phyloP scores from a whole-genome alignment of 2,329 filamentous ascomycete species.

The Stachybotrys chartarum region DNA sequence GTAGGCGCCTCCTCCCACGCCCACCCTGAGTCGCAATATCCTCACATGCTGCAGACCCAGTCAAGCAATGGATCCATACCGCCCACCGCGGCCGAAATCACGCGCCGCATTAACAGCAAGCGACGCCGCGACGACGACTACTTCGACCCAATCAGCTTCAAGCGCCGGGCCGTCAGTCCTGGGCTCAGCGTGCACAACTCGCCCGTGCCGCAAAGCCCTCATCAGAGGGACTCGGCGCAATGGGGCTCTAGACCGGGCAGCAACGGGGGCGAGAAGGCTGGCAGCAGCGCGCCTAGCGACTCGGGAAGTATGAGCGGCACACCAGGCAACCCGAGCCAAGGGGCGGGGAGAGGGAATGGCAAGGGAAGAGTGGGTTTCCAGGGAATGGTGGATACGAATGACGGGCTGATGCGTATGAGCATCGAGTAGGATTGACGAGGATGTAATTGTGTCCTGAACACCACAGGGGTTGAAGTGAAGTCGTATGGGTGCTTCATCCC shows the following conservation, averaged over 20 bases:
- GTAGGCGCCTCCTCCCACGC: constrained; percentile 8
- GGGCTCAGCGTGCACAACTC: constrained; percentile 88
- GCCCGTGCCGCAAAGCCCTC: constrained; percentile 77
- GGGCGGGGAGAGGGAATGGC: constrained; percentile 39
- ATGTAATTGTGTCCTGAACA: neutral
- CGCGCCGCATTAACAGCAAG: constrained; percentile 71
- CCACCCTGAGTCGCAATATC: constrained; percentile 5
- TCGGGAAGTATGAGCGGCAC: constrained; percentile 31
- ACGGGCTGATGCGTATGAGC: constrained; percentile 94
- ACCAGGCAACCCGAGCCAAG: constrained; percentile 9
- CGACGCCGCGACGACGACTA: constrained; percentile 79
- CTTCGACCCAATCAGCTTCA: constrained; percentile 81
- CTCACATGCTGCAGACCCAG: constrained; percentile 22
- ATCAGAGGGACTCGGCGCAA: constrained; percentile 61
- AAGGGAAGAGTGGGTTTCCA: constrained; percentile 70
- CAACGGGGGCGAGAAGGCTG: constrained; percentile 45
- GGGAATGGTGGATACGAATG: constrained; percentile 93
- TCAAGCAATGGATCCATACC: constrained; percentile 30
- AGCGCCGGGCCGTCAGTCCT: constrained; percentile 84
- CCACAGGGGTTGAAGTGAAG: neutral
- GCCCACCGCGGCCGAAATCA: constrained; percentile 66
- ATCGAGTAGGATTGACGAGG: constrained; percentile 57
- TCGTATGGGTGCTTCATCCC: neutral
- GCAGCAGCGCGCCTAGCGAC: constrained; percentile 46
- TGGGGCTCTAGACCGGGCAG: constrained; percentile 68